phyloP scores from a whole-genome alignment of 2,329 filamentous ascomycete species.

The Chlorencoelia australis region DNA sequence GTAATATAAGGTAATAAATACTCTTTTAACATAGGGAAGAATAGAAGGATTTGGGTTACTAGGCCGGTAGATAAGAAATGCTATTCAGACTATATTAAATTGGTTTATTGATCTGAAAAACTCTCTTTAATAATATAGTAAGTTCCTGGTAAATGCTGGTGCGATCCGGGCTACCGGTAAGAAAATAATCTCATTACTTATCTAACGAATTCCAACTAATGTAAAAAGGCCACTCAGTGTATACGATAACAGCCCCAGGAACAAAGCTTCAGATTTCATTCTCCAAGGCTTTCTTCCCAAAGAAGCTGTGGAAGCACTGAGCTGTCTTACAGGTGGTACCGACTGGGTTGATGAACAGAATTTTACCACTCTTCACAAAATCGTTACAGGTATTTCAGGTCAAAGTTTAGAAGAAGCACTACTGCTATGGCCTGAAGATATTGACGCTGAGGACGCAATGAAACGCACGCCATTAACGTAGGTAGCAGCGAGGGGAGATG shows the following conservation, averaged over 20 bases:
- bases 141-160: constrained; percentile 4
- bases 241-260: constrained; percentile 6
- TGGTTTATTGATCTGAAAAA: too few species aligned
- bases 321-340: constrained; percentile 3
- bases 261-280: constrained; percentile 8
- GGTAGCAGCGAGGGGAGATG: constrained; percentile 9
- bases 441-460: constrained; percentile 4
- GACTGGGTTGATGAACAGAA: constrained; percentile 10
- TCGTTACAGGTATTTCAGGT: constrained; percentile 1
- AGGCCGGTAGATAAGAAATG: too few species aligned
- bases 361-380: constrained; percentile 8
- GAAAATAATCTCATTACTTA: neutral
- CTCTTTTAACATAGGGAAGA: too few species aligned
- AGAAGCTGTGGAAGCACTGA: constrained; percentile 1
- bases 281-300: constrained; percentile 5
- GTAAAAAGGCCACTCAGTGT: constrained; percentile 1
- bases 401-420: constrained; percentile 5
- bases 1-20: too few species aligned
- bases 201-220: neutral
- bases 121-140: too few species aligned
- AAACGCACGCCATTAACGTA: constrained; percentile 7
- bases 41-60: too few species aligned
- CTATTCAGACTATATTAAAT: too few species aligned
- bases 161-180: constrained; percentile 8
- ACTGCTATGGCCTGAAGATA: neutral